A percentile compares a stretch with the other conserved stretches of the same genome.
phyloP scores from a whole-genome alignment of 2,329 filamentous ascomycete genomes.

The Cephalotrichum gorgonifer region DNA sequence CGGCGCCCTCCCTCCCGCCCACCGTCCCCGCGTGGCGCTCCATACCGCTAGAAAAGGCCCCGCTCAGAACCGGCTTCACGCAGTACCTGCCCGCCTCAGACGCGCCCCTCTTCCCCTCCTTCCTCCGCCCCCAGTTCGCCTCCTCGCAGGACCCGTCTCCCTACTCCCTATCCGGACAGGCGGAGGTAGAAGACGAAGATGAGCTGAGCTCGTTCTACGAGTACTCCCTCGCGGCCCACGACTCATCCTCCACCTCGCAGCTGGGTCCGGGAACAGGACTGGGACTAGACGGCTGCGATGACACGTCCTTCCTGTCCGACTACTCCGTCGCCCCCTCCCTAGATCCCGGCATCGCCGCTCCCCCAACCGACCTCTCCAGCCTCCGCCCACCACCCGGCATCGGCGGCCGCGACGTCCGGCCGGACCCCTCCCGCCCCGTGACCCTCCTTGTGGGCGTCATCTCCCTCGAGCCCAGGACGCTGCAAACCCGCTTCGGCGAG shows the following conservation, averaged over 20 bases:
- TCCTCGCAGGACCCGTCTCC: constrained; percentile 13
- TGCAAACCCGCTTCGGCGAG: constrained; percentile 56
- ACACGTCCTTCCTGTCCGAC: constrained; percentile 18
- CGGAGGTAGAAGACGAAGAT: constrained; percentile 19
- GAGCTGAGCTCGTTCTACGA: constrained; percentile 61
- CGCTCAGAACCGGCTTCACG: constrained; percentile 2
- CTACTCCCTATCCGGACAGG: constrained; percentile 11
- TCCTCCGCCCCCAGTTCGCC: constrained; percentile 33
- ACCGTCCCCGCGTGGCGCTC: constrained; percentile 4
- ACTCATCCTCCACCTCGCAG: constrained; percentile 6
- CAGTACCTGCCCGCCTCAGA: constrained; percentile 11
- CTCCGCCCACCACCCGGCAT: constrained; percentile 25
- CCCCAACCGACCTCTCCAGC: constrained; percentile 14
- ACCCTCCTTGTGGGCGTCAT: constrained; percentile 76
- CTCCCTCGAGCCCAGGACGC: constrained; percentile 53
- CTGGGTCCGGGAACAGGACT: too few relatives aligned
- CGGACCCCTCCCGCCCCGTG: constrained; percentile 65
- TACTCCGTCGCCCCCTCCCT: constrained; percentile 26
- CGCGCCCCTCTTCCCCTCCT: constrained; percentile 30
- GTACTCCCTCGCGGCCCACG: constrained; percentile 45
- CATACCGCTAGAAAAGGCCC: neutral
- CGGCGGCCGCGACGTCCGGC: constrained; percentile 51
- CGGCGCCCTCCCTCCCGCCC: constrained; percentile 39
- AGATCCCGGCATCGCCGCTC: constrained; percentile 11
- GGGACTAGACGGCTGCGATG: constrained; percentile 9